A percentile compares a stretch with the other conserved stretches of the same genome.
Conservation (phyloP, 441 rosid genomes). For the Arabidopsis hybrid region DNA sequence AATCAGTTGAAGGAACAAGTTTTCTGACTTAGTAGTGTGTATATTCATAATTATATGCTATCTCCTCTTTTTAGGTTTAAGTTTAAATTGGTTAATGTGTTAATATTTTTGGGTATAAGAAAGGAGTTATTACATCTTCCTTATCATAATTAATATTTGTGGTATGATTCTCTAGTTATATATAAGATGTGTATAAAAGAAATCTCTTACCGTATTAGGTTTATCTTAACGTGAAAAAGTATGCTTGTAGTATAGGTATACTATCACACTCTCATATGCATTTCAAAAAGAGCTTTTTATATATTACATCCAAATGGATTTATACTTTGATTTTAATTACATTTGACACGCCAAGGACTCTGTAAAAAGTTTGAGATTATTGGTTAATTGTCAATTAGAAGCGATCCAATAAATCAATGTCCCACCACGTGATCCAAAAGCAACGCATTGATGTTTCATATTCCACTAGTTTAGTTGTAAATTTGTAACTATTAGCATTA, state of each 20-base stretch:
- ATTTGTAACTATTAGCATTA: conserved; percentile 13
- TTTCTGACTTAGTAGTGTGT: background rate
- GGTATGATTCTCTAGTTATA: background rate
- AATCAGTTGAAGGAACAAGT: conserved; percentile 51
- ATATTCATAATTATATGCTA: background rate
- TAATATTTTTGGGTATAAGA: background rate
- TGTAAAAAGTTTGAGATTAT: conserved; percentile 3
- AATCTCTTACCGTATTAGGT: background rate
- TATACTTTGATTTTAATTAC: too few species aligned
- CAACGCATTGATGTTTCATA: background rate
- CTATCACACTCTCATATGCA: background rate
- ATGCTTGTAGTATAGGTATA: background rate
- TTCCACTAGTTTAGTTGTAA: background rate
- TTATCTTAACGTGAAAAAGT: background rate
- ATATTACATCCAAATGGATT: background rate
- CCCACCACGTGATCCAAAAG: conserved; percentile 27
- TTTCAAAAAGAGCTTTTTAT: background rate
- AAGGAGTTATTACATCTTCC: background rate
- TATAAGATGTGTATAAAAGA: background rate
- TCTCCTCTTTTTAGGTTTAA: background rate
- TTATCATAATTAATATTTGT: background rate
- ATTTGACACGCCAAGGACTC: background rate
- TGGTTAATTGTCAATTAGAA: background rate
- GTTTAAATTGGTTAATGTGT: background rate
- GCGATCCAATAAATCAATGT: background rate